These are phyloP conservation scores for Irpex rosettiformis DNA, from an alignment of 1,284 basidiomycete species.

Conservation along the genomic window DNA sequence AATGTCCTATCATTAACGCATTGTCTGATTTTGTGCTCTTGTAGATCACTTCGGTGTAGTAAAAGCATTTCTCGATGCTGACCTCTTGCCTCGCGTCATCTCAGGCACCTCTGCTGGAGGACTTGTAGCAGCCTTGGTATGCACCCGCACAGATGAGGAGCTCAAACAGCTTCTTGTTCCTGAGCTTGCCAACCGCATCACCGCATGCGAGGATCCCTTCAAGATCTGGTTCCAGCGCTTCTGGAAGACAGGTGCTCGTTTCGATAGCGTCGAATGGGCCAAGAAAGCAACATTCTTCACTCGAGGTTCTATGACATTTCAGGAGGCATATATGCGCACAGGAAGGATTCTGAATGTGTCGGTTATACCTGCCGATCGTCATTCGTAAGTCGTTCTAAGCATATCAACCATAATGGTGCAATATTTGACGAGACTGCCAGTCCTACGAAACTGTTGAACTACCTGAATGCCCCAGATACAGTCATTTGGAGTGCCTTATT, in stretches of 20 bases:
- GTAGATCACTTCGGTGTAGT: slow-evolving; percentile 89
- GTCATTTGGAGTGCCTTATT: slow-evolving; percentile 76
- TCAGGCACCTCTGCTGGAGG: slow-evolving; percentile 94
- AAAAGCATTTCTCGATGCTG: slow-evolving; percentile 87
- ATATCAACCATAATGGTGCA: background rate
- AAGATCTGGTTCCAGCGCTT: slow-evolving; percentile 80
- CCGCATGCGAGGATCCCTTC: slow-evolving; percentile 87
- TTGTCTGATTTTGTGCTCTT: background rate
- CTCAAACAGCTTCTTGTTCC: slow-evolving; percentile 76
- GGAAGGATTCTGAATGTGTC: slow-evolving; percentile 94
- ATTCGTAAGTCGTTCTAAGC: slow-evolving; percentile 67
- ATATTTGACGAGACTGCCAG: slow-evolving; percentile 33
- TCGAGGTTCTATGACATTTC: slow-evolving; percentile 91
- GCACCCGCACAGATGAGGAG: slow-evolving; percentile 90
- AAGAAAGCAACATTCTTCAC: slow-evolving; percentile 89
- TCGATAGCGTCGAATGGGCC: slow-evolving; percentile 91
- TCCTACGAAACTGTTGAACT: slow-evolving; percentile 94
- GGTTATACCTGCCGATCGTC: slow-evolving; percentile 92
- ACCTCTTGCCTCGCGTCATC: slow-evolving; percentile 86
- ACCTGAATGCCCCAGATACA: slow-evolving; percentile 91
- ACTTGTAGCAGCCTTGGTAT: slow-evolving; percentile 81
- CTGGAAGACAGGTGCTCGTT: slow-evolving; percentile 87
- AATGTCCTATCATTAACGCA: background rate
- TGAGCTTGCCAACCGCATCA: slow-evolving; percentile 82
- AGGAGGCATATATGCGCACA: slow-evolving; percentile 91